phyloP scores from a whole-genome alignment of 192 early-diverging fungal genomes.

The Coemansia asiatica region DNA sequence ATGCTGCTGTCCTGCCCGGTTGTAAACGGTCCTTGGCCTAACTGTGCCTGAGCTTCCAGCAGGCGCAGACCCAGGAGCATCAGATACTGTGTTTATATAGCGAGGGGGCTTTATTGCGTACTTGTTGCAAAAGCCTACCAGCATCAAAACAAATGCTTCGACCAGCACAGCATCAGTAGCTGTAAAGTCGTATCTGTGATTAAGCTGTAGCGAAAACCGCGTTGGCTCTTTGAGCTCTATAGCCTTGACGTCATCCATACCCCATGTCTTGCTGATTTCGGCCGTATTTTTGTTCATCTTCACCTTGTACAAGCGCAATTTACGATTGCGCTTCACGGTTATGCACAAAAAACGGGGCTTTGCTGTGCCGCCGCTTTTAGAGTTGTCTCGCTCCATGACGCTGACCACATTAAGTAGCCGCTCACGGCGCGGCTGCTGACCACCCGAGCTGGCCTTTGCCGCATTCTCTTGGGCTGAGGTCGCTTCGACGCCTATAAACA shows the following conservation, averaged over 20 bases:
- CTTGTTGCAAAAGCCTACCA: conserved; percentile 50
- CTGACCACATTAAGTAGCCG: conserved; percentile 46
- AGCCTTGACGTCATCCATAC: conserved; percentile 43
- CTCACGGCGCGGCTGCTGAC: conserved; percentile 50
- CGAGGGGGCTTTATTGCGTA: conserved; percentile 43
- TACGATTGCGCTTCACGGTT: conserved; percentile 52
- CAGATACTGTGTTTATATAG: conserved; percentile 43
- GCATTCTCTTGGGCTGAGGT: conserved; percentile 38
- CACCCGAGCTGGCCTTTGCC: conserved; percentile 32
- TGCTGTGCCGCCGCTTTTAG: conserved; percentile 33
- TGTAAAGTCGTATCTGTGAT: conserved; percentile 49
- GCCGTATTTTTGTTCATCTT: conserved; percentile 42
- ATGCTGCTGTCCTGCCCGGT: conserved; percentile 13
- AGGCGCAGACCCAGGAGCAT: conserved; percentile 1
- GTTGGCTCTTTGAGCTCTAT: conserved; percentile 55
- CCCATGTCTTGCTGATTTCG: conserved; percentile 53
- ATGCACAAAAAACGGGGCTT: conserved; percentile 51
- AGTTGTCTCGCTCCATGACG: conserved; percentile 53
- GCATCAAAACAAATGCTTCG: conserved; percentile 51
- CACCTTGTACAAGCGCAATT: conserved; percentile 50
- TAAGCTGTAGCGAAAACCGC: conserved; percentile 42
- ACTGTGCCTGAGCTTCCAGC: conserved; percentile 30
- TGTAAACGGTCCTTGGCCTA: conserved; percentile 33
- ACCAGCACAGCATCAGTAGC: conserved; percentile 39
- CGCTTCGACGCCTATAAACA: conserved; percentile 52